Evolutionary conservation across 2,329 filamentous ascomycete species (phyloP).

Genomic region (Calonectria fujianensis): DNA sequence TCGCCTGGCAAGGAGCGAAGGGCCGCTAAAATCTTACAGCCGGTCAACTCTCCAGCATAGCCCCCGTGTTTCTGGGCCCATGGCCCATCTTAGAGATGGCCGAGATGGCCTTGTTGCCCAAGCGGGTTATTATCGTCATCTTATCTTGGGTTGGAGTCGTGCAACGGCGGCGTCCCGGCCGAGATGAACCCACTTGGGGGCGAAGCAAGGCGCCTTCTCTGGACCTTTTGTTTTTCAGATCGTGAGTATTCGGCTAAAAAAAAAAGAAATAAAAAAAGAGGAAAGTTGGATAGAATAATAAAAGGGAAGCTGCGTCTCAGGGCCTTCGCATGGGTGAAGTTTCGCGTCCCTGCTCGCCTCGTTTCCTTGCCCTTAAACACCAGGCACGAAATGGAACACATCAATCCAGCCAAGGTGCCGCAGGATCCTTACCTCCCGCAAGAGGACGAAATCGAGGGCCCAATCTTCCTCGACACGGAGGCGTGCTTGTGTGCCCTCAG

Average conservation of each 20-base stretch:
- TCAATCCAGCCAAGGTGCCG: constrained; percentile 52
- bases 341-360: too few species aligned
- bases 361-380: neutral
- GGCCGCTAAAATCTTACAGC: constrained; percentile 36
- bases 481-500: constrained; percentile 64
- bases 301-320: neutral
- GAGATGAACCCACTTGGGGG: constrained; percentile 4
- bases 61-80: neutral
- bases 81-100: neutral
- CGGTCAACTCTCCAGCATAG: neutral
- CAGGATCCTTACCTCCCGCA: constrained; percentile 63
- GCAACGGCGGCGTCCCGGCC: neutral
- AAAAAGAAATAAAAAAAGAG: neutral
- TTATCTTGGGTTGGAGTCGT: neutral
- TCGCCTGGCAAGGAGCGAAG: constrained; percentile 12
- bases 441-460: constrained; percentile 54
- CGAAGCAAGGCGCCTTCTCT: constrained; percentile 3
- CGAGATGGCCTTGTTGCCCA: neutral
- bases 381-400: constrained; percentile 37
- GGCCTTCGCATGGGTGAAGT: neutral
- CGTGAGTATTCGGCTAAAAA: neutral
- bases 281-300: neutral
- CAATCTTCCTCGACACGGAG: constrained; percentile 63
- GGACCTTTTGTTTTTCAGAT: neutral
- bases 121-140: neutral